Conservation (phyloP, 2,329 filamentous ascomycete genomes). For the Magnaporthiopsis incrustans region DNA sequence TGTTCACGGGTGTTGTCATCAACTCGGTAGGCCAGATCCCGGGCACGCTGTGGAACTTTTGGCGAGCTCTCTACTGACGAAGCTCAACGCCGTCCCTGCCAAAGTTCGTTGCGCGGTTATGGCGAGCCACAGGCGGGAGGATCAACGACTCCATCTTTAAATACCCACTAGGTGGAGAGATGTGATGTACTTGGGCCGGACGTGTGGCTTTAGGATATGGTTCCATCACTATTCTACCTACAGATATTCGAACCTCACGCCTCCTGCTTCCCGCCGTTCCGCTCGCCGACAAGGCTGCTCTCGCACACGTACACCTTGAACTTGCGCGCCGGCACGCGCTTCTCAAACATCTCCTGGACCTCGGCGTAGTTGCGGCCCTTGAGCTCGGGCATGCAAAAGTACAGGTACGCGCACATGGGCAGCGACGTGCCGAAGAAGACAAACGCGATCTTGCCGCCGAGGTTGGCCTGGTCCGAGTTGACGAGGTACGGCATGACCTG, state of each 20-base stretch:
- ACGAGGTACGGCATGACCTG: conserved; percentile 24
- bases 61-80: not conserved
- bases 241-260: too few species aligned
- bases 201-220: too few species aligned
- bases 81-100: not conserved
- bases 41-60: not conserved
- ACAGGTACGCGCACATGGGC: conserved; percentile 19
- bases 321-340: conserved; percentile 12
- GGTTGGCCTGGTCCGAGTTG: conserved; percentile 22
- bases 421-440: conserved; percentile 22
- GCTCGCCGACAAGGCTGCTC: not conserved
- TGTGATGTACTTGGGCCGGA: conserved; percentile 8
- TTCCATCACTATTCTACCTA: too few species aligned
- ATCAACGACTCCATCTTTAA: conserved; percentile 38
- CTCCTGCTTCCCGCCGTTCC: not conserved
- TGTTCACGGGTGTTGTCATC: conserved; percentile 17
- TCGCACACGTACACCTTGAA: conserved; percentile 2
- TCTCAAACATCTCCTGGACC: conserved; percentile 16
- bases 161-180: conserved; percentile 48
- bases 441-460: conserved; percentile 25
- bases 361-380: conserved; percentile 15
- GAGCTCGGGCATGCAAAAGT: conserved; percentile 16
- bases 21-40: conserved; percentile 10
- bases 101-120: conserved; percentile 24
- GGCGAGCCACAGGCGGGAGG: conserved; percentile 39